These are phyloP conservation scores for Fraxinus pennsylvanica DNA, from an alignment of 257 asterid genomes.

Conservation along the genomic window DNA sequence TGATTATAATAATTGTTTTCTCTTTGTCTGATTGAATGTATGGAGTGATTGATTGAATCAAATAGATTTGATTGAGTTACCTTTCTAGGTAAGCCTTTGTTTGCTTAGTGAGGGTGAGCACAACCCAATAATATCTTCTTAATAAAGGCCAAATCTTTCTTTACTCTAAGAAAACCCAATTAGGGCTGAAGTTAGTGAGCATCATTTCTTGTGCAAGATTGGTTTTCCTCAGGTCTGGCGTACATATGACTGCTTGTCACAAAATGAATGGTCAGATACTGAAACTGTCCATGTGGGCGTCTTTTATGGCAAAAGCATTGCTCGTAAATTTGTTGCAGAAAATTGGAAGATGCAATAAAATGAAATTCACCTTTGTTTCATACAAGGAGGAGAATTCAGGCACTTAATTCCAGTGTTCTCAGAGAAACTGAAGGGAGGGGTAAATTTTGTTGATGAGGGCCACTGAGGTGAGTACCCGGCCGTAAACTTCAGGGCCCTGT, in stretches of 20 bases:
- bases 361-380: neutral
- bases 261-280: neutral
- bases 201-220: neutral
- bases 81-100: neutral
- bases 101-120: neutral
- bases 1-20: neutral
- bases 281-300: neutral
- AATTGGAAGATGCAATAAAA: neutral
- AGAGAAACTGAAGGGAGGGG: neutral
- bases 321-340: neutral
- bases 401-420: neutral
- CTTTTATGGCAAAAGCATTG: neutral
- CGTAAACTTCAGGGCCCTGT: too few species aligned
- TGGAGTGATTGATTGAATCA: neutral
- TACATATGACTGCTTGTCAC: neutral
- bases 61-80: neutral
- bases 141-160: neutral
- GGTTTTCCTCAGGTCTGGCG: neutral
- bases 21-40: neutral
- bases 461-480: too few species aligned
- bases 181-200: neutral
- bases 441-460: neutral
- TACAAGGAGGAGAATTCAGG: neutral
- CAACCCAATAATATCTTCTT: neutral
- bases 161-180: neutral